A percentile compares a stretch with the other conserved stretches of the same genome.
phyloP scores from a whole-genome alignment of 768 basidiomycete genomes.

The Rhizopogon sp. region DNA sequence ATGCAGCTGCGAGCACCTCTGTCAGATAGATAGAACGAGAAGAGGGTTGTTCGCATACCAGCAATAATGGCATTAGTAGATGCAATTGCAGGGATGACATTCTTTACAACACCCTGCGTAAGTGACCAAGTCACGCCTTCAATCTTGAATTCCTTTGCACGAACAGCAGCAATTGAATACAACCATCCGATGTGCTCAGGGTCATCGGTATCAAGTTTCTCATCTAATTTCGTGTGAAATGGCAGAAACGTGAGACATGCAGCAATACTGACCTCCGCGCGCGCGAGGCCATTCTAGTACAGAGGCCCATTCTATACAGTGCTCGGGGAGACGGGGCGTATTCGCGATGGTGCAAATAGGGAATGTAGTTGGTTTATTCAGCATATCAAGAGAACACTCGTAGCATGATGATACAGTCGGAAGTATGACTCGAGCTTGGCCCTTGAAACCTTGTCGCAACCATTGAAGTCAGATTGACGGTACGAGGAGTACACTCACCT shows the following conservation, averaged over 20 bases:
- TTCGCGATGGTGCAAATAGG: constrained; percentile 99
- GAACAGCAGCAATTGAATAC: constrained; percentile 70
- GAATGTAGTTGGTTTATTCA: constrained; percentile 94
- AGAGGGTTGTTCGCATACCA: constrained; percentile 40
- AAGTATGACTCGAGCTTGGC: constrained; percentile 94
- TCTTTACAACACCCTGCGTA: constrained; percentile 99
- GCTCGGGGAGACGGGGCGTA: constrained; percentile 95
- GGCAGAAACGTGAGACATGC: constrained; percentile 4
- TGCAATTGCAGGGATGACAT: constrained; percentile 98
- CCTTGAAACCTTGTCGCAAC: constrained; percentile 78
- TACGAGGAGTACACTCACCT: constrained; percentile 42
- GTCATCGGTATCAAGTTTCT: constrained; percentile 96
- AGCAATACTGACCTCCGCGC: constrained; percentile 59
- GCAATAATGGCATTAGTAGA: constrained; percentile 98
- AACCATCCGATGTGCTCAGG: constrained; percentile 97
- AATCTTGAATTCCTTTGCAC: constrained; percentile 93
- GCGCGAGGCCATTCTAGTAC: constrained; percentile 98
- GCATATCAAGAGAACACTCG: constrained; percentile 97
- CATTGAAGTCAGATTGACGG: background rate
- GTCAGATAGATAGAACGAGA: background rate
- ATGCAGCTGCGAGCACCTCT: constrained; percentile 58
- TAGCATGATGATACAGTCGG: constrained; percentile 96
- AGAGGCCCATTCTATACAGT: constrained; percentile 99
- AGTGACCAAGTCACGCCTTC: constrained; percentile 98
- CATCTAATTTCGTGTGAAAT: constrained; percentile 45